Evolutionary conservation across 2,329 filamentous ascomycete species (phyloP).

Genomic region (Fusarium sp.): DNA sequence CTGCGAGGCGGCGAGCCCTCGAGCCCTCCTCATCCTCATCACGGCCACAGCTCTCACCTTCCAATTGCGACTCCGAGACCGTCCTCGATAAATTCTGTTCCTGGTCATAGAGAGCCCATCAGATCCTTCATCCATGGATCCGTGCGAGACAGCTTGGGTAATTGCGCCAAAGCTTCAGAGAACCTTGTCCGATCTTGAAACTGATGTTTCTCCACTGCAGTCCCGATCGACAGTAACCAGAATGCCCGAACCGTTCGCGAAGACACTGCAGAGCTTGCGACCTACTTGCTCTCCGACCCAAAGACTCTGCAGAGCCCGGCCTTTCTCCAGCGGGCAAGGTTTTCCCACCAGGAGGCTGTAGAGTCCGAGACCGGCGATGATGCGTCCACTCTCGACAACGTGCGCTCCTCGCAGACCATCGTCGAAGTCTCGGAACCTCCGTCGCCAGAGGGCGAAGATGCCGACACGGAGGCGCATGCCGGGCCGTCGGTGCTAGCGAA

Average conservation of each 20-base stretch:
- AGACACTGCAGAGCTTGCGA: slow-evolving; percentile 88
- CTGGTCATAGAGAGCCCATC: slow-evolving; percentile 71
- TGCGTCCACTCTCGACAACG: slow-evolving; percentile 38
- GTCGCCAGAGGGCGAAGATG: slow-evolving; percentile 40
- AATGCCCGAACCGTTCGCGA: slow-evolving; percentile 85
- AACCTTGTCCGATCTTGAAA: not conserved
- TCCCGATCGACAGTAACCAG: slow-evolving; percentile 74
- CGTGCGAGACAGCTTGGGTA: slow-evolving; percentile 70
- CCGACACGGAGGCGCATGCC: slow-evolving; percentile 33
- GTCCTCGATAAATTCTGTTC: slow-evolving; percentile 52
- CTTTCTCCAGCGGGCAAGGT: slow-evolving; percentile 57
- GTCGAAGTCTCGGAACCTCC: slow-evolving; percentile 68
- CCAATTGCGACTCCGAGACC: slow-evolving; percentile 49
- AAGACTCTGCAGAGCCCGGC: slow-evolving; percentile 57
- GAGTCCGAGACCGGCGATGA: slow-evolving; percentile 37
- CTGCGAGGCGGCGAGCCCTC: slow-evolving; percentile 44
- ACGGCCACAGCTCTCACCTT: slow-evolving; percentile 24
- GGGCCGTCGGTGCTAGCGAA: slow-evolving; percentile 60
- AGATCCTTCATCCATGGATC: slow-evolving; percentile 78
- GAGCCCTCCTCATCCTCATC: slow-evolving; percentile 38
- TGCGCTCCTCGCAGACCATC: slow-evolving; percentile 62
- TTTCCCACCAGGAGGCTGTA: slow-evolving; percentile 46
- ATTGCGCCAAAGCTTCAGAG: slow-evolving; percentile 29
- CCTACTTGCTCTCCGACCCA: slow-evolving; percentile 79
- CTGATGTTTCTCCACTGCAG: slow-evolving; percentile 45